A percentile compares a stretch with the other conserved stretches of the same genome.
These are phyloP conservation scores for Paracamarosporium sp. DNA, from an alignment of 2,329 filamentous ascomycete genomes.

Conservation along the genomic window DNA sequence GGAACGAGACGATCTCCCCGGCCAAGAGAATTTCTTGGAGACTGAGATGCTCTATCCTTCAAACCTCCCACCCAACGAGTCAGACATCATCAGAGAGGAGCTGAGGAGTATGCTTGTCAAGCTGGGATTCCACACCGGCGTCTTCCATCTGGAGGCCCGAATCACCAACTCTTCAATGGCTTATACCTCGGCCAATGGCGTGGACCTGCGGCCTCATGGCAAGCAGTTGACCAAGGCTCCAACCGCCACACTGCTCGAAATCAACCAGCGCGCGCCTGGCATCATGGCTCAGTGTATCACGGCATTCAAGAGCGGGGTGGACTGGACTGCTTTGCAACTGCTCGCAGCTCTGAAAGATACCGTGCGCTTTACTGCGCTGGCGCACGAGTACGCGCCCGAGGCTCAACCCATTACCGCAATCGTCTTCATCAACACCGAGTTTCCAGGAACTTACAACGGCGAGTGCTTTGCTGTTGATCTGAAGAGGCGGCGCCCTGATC, in stretches of 20 bases:
- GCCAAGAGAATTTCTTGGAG: constrained; percentile 4
- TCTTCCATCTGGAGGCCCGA: constrained; percentile 13
- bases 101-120: not conserved
- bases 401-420: not conserved
- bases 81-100: not conserved
- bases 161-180: constrained; percentile 2
- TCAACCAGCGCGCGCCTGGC: not conserved
- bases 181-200: not conserved
- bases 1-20: not conserved
- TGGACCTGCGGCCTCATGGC: not conserved
- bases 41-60: not conserved
- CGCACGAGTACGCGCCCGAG: not conserved
- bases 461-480: not conserved
- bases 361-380: not conserved
- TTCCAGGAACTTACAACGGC: not conserved
- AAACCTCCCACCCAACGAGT: constrained; percentile 5
- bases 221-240: not conserved
- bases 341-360: not conserved
- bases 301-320: not conserved
- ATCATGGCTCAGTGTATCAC: not conserved
- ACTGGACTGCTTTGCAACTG: not conserved
- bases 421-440: not conserved
- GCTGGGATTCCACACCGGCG: constrained; percentile 2
- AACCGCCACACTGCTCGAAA: not conserved
- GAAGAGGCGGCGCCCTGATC: not conserved